Evolutionary conservation across 2,329 filamentous ascomycete species (phyloP).

Genomic region (Colletotrichum ledebouriae): DNA sequence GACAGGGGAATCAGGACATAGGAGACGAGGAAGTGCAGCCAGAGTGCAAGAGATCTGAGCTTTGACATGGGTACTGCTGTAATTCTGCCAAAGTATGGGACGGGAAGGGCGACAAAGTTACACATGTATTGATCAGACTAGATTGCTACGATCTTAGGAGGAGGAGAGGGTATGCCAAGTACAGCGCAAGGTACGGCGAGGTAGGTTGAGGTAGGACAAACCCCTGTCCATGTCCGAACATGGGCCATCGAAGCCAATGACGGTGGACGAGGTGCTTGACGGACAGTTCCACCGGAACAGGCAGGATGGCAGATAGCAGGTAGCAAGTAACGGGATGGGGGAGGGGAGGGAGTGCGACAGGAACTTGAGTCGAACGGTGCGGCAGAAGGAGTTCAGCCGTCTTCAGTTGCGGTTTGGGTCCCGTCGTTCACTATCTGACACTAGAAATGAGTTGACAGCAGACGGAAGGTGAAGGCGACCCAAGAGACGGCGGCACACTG

Average conservation of each 20-base stretch:
- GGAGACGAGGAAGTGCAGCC: conserved; percentile 2
- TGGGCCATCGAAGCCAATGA: conserved; percentile 11
- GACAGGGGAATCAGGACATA: neutral
- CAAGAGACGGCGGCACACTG: neutral
- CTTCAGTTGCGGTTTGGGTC: neutral
- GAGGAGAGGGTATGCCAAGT: neutral
- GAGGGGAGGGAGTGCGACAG: too few species aligned
- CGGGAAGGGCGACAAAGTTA: conserved; percentile 15
- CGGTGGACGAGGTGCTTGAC: conserved; percentile 21
- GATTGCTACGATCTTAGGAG: neutral
- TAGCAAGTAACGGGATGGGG: conserved; percentile 27
- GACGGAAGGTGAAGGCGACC: neutral
- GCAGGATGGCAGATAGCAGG: conserved; percentile 32
- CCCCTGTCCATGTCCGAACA: neutral
- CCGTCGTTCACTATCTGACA: too few species aligned
- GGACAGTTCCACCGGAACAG: conserved; percentile 31
- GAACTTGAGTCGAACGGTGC: conserved; percentile 38
- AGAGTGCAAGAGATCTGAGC: conserved; percentile 14
- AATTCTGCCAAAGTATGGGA: neutral
- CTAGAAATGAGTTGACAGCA: neutral
- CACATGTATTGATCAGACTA: neutral
- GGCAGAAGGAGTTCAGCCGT: conserved; percentile 25
- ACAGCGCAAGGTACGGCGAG: too few species aligned
- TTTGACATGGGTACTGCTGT: conserved; percentile 9
- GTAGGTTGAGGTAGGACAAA: neutral